These are phyloP conservation scores for Tubosaeta sp. DNA, from an alignment of 768 basidiomycete genomes.

Conservation along the genomic window DNA sequence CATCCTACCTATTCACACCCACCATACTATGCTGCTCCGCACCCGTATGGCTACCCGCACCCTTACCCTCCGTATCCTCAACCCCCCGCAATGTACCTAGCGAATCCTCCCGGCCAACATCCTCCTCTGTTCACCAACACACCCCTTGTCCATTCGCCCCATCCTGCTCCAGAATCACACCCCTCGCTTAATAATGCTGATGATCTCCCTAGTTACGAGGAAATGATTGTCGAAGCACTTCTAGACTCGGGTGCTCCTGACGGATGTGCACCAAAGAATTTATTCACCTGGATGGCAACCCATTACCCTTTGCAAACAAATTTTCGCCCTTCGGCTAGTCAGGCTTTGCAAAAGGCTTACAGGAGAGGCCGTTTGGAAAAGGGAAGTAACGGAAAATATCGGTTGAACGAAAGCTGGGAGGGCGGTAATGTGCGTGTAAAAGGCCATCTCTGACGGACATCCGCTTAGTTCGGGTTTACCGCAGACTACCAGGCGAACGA, in stretches of 20 bases:
- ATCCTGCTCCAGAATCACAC: constrained; percentile 27
- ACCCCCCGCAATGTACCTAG: constrained; percentile 29
- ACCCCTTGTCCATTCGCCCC: constrained; percentile 31
- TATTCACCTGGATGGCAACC: constrained; percentile 81
- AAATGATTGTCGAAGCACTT: constrained; percentile 85
- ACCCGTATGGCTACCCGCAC: constrained; percentile 39
- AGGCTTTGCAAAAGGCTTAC: constrained; percentile 83
- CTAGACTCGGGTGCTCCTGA: constrained; percentile 62
- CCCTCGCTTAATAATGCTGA: constrained; percentile 28
- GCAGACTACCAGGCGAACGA: constrained; percentile 73
- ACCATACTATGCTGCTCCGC: constrained; percentile 56
- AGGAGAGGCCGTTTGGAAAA: constrained; percentile 81
- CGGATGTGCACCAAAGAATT: constrained; percentile 75
- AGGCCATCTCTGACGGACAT: background rate
- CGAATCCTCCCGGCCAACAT: constrained; percentile 25
- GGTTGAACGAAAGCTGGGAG: constrained; percentile 73
- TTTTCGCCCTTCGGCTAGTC: constrained; percentile 85
- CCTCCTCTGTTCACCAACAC: constrained; percentile 35
- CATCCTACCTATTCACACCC: constrained; percentile 61
- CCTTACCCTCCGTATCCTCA: constrained; percentile 29
- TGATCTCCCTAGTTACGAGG: constrained; percentile 85
- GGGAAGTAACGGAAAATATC: constrained; percentile 66
- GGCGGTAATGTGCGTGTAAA: constrained; percentile 64
- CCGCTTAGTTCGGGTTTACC: constrained; percentile 6
- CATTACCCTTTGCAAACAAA: constrained; percentile 83